Evolutionary conservation across 768 basidiomycete genomes (phyloP), one percentile per base, ranked within the genome.

Genomic region (Pleurotus tuber-regium): DNA sequence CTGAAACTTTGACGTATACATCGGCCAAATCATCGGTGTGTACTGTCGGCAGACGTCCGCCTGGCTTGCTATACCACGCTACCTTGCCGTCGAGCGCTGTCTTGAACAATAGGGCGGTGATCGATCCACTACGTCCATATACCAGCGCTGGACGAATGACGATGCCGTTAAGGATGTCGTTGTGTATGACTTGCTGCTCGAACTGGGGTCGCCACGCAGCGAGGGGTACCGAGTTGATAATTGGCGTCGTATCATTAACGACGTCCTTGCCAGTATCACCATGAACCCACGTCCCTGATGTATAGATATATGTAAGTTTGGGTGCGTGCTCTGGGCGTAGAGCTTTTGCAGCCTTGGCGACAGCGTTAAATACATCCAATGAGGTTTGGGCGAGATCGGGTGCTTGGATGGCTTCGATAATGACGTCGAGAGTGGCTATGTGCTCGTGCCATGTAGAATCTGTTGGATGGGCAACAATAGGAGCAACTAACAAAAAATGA

Each of bases 21-120:
- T 75, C 76, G 3, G 75, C 75, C 31, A 76, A 60, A 54, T 79
- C 77, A 57, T 79, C 77, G 9, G 54, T 43, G 57, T 79, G 77
- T 31, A 79, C 61, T 3, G 70, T 43, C 5, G 54, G 29, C n/a
- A 52, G 28, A 25, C 73, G 59, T 1, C 64, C 64, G 2, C 67
- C 71, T 0, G 69, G 67, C 23, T 61, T 65, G 16, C 73, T 72
- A 18, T 55, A 59, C 63, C 66, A 70, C 19, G 47, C 54, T 1
- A 70, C 67, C 36, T 61, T 61, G 12, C 70, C 70, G 9, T 59
- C 58, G 2, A 57, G 33, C 23, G 65, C 62, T 6, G 67, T 61
- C 8, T 50, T 33, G 61, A 78, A 78, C 4, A 71, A 43, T n/a
- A 39, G 26, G 3, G 58, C 66, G 26, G 68, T 36, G n/a, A 72